These are phyloP conservation scores for Jatropha multifida DNA, from an alignment of 441 rosid species.

Conservation along the genomic window DNA sequence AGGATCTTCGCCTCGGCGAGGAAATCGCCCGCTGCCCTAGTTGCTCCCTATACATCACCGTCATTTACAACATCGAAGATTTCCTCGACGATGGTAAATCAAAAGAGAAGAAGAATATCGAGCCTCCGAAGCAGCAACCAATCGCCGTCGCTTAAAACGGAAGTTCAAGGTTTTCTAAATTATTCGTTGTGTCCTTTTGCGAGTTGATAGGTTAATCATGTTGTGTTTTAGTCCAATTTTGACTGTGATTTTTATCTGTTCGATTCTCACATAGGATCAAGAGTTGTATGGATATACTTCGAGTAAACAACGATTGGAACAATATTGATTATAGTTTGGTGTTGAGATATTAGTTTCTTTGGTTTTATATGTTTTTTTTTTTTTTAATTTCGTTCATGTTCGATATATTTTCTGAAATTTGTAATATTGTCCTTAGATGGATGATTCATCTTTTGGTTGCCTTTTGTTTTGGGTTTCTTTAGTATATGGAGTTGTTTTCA, in stretches of 20 bases:
- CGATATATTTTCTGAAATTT: no score
- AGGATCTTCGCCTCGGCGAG: conserved; percentile 76
- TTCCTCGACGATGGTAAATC: conserved; percentile 40
- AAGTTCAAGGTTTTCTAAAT: not conserved
- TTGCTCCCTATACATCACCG: conserved; percentile 88
- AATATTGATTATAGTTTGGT: not conserved
- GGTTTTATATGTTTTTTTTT: no score
- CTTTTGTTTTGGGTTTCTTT: no score
- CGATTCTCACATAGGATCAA: not conserved
- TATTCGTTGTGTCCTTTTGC: not conserved
- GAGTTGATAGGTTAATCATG: not conserved
- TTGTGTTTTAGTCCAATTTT: not conserved
- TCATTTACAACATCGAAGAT: conserved; percentile 77
- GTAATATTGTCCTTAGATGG: no score
- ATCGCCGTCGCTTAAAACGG: conserved; percentile 53
- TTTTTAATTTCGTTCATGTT: no score
- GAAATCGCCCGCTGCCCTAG: conserved; percentile 91
- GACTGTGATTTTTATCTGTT: not conserved
- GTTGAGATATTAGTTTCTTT: not conserved
- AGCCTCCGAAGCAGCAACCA: conserved; percentile 45
- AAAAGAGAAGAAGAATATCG: conserved; percentile 33
- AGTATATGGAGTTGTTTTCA: no score
- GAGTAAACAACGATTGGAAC: not conserved
- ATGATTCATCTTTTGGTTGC: no score
- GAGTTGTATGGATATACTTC: not conserved